Conservation (phyloP, 305 asterid genomes). For the Fraxinus nigra region DNA sequence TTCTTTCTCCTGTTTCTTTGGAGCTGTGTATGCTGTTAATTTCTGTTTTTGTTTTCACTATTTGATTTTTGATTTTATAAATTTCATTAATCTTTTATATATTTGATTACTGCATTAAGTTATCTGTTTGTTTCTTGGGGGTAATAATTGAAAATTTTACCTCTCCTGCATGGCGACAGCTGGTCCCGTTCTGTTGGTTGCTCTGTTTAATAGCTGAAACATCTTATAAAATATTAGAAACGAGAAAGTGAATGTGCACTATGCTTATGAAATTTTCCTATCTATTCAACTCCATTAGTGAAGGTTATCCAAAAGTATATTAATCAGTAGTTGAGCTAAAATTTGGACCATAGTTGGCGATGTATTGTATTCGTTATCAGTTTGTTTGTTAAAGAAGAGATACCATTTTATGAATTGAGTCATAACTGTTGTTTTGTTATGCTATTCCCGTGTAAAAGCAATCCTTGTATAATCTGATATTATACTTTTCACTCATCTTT, state of each 20-base stretch:
- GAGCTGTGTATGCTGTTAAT: slow-evolving; percentile 16
- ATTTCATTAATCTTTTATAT: not conserved
- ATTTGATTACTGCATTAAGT: slow-evolving; percentile 4
- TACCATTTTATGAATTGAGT: not conserved
- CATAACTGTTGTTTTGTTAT: not conserved
- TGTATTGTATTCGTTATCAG: not conserved
- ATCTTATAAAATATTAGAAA: not conserved
- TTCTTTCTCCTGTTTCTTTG: slow-evolving; percentile 9
- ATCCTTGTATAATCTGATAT: not conserved
- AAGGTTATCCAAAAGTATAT: too few relatives aligned
- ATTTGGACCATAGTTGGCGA: not conserved
- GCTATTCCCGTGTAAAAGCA: not conserved
- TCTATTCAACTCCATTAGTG: not conserved
- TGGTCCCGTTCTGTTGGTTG: not conserved
- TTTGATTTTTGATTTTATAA: not conserved
- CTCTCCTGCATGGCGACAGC: not conserved
- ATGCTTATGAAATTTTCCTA: not conserved
- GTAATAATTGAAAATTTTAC: not conserved
- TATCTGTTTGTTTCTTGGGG: not conserved
- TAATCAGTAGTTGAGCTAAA: not conserved
- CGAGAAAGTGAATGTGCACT: not conserved
- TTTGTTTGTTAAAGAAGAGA: not conserved
- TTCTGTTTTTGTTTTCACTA: not conserved
- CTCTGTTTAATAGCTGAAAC: not conserved
- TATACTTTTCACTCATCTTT: not conserved